Base-by-base conservation (phyloP, 768 basidiomycete species). In the Agrocybe pediades region DNA sequence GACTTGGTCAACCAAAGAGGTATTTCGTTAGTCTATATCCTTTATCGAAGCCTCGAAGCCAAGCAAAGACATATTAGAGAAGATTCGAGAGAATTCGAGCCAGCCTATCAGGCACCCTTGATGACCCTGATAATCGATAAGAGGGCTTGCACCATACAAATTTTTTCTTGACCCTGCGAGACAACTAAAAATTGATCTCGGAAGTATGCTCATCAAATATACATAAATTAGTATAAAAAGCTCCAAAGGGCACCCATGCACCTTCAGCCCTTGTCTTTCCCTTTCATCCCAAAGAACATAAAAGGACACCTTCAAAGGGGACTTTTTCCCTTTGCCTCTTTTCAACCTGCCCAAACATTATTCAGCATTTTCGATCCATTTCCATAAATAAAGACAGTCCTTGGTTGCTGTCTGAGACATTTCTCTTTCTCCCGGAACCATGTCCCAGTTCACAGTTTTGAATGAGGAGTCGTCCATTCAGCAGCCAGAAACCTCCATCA, bases 111-210 rank as follows among this genome's bases (percentile, higher is more conserved):
- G 6, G n/a, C 13, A 11, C 4, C 13, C 3, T 5, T 29, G 45
- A 46, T 46, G 45, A 9, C 3, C 16, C 33, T 36, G 45, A 46
- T 46, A 46, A 46, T 46, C 45, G 45, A 46, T 46, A 46, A 46
- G 45, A 24, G 45, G 25, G n/a, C 20, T 15, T 46, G 2, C 4
- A 46, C n/a, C 29, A 6, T 7, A 26, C 8, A 24, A 43, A 24
- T 25, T 23, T 23, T 25, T 9, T 6, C 27, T 39, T 15, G 36
- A 29, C 26, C 19, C 30, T 21, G 33, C 48, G 19, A 40, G 20
- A n/a, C 7, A 2, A 17, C 41, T 20, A 24, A 20, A 43, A 46
- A 3, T 46, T 26, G n/a, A 29, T 45, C 26, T 3, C 44, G 21
- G 20, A 21, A 13, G 26, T 41, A 41, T 41, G n/a, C n/a, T n/a